phyloP scores from a whole-genome alignment of 306 rosid genomes.

The Purshia tridentata region DNA sequence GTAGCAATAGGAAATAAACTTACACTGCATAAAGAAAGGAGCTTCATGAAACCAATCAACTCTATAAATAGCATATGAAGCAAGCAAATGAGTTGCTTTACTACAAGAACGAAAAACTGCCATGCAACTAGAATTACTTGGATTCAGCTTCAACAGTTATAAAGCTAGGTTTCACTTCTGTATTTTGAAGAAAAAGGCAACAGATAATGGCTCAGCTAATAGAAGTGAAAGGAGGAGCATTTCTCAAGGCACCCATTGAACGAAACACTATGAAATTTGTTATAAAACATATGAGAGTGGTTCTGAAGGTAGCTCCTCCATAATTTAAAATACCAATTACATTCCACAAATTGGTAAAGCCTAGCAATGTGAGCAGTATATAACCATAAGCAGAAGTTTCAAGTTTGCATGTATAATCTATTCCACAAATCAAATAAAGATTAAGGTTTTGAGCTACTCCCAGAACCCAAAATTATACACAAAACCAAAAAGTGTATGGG shows the following conservation, averaged over 20 bases:
- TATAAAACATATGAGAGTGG: neutral
- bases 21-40: neutral
- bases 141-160: neutral
- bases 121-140: no score
- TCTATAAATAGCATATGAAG: no score
- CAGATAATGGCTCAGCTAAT: neutral
- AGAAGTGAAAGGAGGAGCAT: neutral
- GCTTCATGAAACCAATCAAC: no score
- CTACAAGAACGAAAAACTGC: no score
- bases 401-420: neutral
- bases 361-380: neutral
- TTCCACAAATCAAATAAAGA: neutral
- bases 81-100: no score
- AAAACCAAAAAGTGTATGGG: neutral
- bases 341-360: no score
- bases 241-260: neutral
- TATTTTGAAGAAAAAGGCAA: neutral
- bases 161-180: neutral
- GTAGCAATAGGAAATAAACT: neutral
- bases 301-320: neutral
- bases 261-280: neutral
- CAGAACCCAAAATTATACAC: neutral
- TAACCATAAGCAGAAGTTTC: neutral
- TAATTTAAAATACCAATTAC: neutral
- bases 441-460: slow-evolving; percentile 1